Evolutionary conservation across 2,329 filamentous ascomycete species (phyloP).

Genomic region (Trichoderma simmonsii): DNA sequence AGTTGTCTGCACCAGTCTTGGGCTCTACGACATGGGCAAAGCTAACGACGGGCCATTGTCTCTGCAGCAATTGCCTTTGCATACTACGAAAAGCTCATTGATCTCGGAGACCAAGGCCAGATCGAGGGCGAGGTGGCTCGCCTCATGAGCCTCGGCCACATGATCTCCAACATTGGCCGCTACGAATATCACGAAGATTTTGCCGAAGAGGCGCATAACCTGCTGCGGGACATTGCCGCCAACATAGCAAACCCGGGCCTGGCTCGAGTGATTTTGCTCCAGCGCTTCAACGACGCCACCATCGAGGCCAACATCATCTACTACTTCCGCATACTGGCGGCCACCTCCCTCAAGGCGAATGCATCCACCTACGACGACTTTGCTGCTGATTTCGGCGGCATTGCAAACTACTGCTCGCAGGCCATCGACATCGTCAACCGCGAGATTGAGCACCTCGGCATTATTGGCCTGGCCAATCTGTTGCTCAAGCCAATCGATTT

Average conservation of each 20-base stretch:
- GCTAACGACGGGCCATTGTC: background rate
- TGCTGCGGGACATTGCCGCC: conserved; percentile 62
- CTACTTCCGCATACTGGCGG: conserved; percentile 77
- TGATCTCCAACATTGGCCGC: conserved; percentile 69
- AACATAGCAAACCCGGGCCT: conserved; percentile 59
- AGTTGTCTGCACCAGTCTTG: conserved; percentile 34
- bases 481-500: conserved; percentile 77
- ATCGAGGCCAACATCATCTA: conserved; percentile 77
- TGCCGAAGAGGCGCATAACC: conserved; percentile 66
- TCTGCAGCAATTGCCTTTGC: conserved; percentile 79
- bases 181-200: conserved; percentile 76
- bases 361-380: conserved; percentile 68
- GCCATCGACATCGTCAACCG: conserved; percentile 71
- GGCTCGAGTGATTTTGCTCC: conserved; percentile 52
- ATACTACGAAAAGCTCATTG: conserved; percentile 84
- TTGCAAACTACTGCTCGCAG: conserved; percentile 66
- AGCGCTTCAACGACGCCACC: conserved; percentile 70
- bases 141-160: conserved; percentile 66
- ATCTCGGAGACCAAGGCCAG: conserved; percentile 59
- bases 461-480: conserved; percentile 72
- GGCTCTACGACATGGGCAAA: background rate
- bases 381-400: conserved; percentile 54
- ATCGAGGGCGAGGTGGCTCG: conserved; percentile 70
- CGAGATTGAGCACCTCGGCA: conserved; percentile 89
- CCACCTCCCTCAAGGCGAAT: conserved; percentile 78